Percentiles rank a stretch among this genome's conserved stretches.
These are phyloP conservation scores for Microbotryum violaceum DNA, from an alignment of 1,284 basidiomycete species.

Conservation along the genomic window DNA sequence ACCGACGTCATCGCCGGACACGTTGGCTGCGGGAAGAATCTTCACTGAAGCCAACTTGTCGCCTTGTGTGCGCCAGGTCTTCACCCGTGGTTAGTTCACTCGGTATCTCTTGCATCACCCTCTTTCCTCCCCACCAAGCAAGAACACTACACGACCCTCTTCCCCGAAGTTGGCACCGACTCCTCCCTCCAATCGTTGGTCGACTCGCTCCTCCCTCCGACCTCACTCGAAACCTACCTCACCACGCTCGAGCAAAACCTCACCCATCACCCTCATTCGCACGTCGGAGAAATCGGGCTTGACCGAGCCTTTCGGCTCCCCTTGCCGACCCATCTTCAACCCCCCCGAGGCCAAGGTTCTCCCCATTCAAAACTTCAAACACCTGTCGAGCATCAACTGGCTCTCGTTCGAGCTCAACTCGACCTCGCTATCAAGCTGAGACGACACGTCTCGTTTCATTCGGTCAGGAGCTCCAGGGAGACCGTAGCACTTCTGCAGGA, in stretches of 20 bases:
- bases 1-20: neutral
- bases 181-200: slow-evolving; percentile 1
- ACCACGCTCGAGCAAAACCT: slow-evolving; percentile 53
- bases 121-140: slow-evolving; percentile 44
- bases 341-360: slow-evolving; percentile 22
- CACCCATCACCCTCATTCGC: slow-evolving; percentile 53
- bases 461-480: slow-evolving; percentile 60
- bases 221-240: slow-evolving; percentile 51
- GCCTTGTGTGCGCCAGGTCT: slow-evolving; percentile 49
- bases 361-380: slow-evolving; percentile 54
- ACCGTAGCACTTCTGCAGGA: slow-evolving; percentile 53
- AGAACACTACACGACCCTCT: slow-evolving; percentile 58
- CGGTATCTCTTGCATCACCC: slow-evolving; percentile 49
- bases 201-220: slow-evolving; percentile 50
- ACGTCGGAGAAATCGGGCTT: slow-evolving; percentile 76
- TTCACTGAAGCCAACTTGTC: neutral
- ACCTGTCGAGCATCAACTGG: slow-evolving; percentile 63
- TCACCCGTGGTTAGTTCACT: slow-evolving; percentile 75
- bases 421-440: slow-evolving; percentile 62
- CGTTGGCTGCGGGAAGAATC: neutral
- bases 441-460: slow-evolving; percentile 67
- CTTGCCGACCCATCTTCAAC: slow-evolving; percentile 13
- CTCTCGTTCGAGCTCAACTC: slow-evolving; percentile 64
- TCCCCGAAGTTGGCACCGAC: slow-evolving; percentile 39
- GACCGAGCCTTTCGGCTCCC: slow-evolving; percentile 66